Base-by-base conservation (phyloP, 2,329 filamentous ascomycete genomes). In the Clarireedia homoeocarpa region DNA sequence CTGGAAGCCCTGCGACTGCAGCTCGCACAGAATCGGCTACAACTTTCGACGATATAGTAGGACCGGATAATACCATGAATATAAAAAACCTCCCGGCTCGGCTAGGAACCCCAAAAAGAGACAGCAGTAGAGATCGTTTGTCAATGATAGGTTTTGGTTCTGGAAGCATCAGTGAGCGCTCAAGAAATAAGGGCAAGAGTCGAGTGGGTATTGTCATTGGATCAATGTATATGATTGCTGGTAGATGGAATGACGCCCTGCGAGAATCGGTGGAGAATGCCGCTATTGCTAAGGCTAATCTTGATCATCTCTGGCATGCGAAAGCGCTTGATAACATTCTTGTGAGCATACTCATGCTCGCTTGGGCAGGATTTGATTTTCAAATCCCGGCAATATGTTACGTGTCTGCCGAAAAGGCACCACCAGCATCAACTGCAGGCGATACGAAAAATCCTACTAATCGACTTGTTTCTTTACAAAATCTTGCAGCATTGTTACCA, bases 261-360 rank as follows among this genome's bases (percentile, higher is more conserved):
- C 87, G 83, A 69, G 89, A 95, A 67, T 80, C 96, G 23, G 77
- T 83, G 9, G 92, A 96, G 58, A 89, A 87, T 53, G 91, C 88
- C 2, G 81, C 81, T 9, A 83, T 86, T 63, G 86, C 90, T 15
- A 86, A 89, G 64, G 84, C 83, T 39, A 81, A 88, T 57, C 91
- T 90, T 65, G 94, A 99, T 71, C 89, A 96, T 71, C 71, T 97
- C n/a, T 99, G 94, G 92, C 90, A 96, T 72, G 94, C 89, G 17
- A 97, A 97, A 72, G 91, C 90, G 1, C 77, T 99, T 20, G 95
- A 99, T 69, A 84, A 91, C 27, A 89, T 95, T 58, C 75, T 94
- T 48, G 78, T 95, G 26, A 90, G 87, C 66, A 78, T 97, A 62
- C 68, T 97, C 42, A 81, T 97, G 65, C 83, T 95, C 59, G 88